Evolutionary conservation across 495 filamentous ascomycete genomes (phyloP), one percentile per base, ranked within the genome.

Genomic region (Lindgomyces ingoldianus): DNA sequence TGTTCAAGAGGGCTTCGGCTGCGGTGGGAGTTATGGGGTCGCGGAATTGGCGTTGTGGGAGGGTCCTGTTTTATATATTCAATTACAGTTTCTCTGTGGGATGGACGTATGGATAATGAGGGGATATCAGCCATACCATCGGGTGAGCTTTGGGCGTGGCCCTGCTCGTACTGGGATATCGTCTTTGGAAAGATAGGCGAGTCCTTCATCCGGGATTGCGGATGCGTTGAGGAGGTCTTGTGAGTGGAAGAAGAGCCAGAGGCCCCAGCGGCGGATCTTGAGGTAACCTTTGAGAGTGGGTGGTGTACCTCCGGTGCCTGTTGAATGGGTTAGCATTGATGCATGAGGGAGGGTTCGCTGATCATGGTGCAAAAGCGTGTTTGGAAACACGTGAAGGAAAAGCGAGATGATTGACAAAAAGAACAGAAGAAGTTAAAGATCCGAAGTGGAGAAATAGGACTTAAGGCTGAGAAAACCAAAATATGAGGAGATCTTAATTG

Each of bases 241-340:
- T 2, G 70, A 70, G 24, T 80, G 64, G n/a, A 73, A 72, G 70
- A 81, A 76, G 24, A 80, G 74, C 25, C 78, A 75, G 1, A 84
- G 72, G 45, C 56, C 54, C 26, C 80, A 84, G 42, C 84, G 85
- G n/a, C 62, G 55, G 67, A 95, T 86, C 14, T 80, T 80, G 56
- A 90, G 74, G 75, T 91, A 95, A 33, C 90, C 91, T 16, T 72
- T 45, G 54, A 89, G 82, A 3, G 89, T 93, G 1, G 84, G 83
- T 0, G 91, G 90, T 0, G 89, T 91, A 39, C 91, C 91, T 12
- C 91, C 91, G 18, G 67, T 65, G 10, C 62, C 62, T 65, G 27
- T 10, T 1, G 2, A 26, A 54, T 10, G 18, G 18, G 1, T 33
- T n/a, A n/a, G n/a, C n/a, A n/a, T n/a, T n/a, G n/a, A n/a, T n/a